phyloP scores from a whole-genome alignment of 2,329 filamentous ascomycete species.

The Ceratocystis ficicola region DNA sequence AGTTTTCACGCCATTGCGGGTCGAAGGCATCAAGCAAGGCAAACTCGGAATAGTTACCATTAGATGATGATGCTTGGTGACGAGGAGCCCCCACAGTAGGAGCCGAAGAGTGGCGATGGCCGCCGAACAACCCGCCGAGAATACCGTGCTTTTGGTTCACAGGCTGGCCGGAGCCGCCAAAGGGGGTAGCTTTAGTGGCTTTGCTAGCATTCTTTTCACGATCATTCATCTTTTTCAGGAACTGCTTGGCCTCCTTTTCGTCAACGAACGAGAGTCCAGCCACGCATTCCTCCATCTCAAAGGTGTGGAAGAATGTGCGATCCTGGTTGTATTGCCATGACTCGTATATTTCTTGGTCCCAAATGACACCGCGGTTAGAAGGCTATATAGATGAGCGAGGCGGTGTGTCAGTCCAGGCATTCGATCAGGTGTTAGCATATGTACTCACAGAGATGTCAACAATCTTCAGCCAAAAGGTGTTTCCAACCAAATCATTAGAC shows the following conservation, averaged over 20 bases:
- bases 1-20: constrained; percentile 52
- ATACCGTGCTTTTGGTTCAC: constrained; percentile 33
- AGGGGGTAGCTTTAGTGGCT: constrained; percentile 66
- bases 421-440: neutral
- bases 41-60: constrained; percentile 39
- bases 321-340: constrained; percentile 93
- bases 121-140: constrained; percentile 50
- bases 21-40: constrained; percentile 52
- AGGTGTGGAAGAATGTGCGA: constrained; percentile 92
- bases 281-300: constrained; percentile 85
- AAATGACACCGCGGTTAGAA: constrained; percentile 71
- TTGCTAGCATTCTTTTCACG: constrained; percentile 92
- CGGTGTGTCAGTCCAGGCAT: constrained; percentile 15
- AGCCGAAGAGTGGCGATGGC: constrained; percentile 48
- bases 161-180: constrained; percentile 42
- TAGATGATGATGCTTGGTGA: constrained; percentile 28
- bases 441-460: constrained; percentile 81
- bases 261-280: constrained; percentile 87
- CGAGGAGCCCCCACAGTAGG: constrained; percentile 46
- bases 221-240: constrained; percentile 95
- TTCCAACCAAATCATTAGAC: constrained; percentile 84
- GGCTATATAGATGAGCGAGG: constrained; percentile 38
- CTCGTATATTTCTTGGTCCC: constrained; percentile 97
- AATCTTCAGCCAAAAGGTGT: constrained; percentile 95
- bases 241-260: constrained; percentile 93